Evolutionary conservation across 2,329 filamentous ascomycete genomes (phyloP), one percentile per base, ranked within the genome.

Genomic region (Aspergillus fumigatus): DNA sequence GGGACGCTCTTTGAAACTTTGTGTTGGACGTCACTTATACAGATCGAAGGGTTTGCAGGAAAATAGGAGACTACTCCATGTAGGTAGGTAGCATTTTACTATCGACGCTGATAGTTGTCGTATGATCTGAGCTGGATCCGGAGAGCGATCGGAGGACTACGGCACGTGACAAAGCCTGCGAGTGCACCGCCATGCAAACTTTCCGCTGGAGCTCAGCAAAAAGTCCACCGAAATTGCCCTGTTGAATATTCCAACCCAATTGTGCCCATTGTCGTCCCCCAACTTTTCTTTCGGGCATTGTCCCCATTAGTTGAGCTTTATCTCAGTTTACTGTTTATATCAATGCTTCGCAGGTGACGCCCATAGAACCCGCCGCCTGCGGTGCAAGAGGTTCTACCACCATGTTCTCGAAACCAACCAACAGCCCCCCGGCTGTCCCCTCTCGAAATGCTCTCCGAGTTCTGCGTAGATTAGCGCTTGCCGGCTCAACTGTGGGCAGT

Each of bases 361-460:
- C 29, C 23, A 50, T 10, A 50, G 41, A 58, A 63, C 63, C 65
- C 63, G 66, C 63, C 65, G 54, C 58, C 60, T 48, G 69, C 63
- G 67, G 63, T 62, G 61, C 58, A 54, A 21, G 59, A 62, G 50
- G 59, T 58, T 59, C 38, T 50, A 52, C 41, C 53, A 63, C 54
- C 54, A 75, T 75, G 68, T 67, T 73, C 52, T 54, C 69, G 41
- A 69, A 70, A 57, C 63, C 71, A 58, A 58, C 64, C 51, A 65
- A 63, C 52, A 59, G 63, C 51, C 62, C 65, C 40, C 63, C 73
- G 21, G 61, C 69, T 53, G 71, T 77, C 40, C 76, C 76, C 25
- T 78, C 76, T 25, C 75, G 74, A 57, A 75, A 76, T 67, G 75
- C 75, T 47, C 68, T 78, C 21, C 74, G 75, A 58, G 71, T 73